Evolutionary conservation across 2,329 filamentous ascomycete species (phyloP).

Genomic region (Aspergillus spinulosporus): DNA sequence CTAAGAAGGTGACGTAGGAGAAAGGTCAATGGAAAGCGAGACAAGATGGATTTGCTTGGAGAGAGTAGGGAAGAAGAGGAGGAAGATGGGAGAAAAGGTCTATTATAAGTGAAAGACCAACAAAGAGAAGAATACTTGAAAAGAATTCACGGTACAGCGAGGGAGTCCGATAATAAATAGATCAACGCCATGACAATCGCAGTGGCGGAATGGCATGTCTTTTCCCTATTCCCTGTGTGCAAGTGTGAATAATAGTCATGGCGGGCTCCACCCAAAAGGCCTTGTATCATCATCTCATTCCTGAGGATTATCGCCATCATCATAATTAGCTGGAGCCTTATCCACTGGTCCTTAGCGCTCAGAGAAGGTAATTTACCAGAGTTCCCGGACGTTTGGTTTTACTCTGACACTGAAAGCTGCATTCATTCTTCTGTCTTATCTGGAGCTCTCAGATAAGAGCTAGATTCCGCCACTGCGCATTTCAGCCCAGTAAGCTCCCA

Average conservation of each 20-base stretch:
- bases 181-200: neutral
- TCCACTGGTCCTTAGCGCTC: constrained; percentile 3
- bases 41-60: neutral
- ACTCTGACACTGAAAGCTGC: neutral
- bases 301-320: constrained; percentile 43
- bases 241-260: constrained; percentile 15
- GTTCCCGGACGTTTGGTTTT: neutral
- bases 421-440: neutral
- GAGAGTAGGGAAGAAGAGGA: constrained; percentile 4
- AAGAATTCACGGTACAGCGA: constrained; percentile 2
- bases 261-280: constrained; percentile 28
- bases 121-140: constrained; percentile 6
- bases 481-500: neutral
- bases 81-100: neutral
- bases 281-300: constrained; percentile 32
- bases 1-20: neutral
- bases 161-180: constrained; percentile 8
- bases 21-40: constrained; percentile 14
- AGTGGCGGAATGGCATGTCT: constrained; percentile 14
- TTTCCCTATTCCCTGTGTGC: constrained; percentile 16
- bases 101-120: neutral
- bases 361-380: constrained; percentile 7
- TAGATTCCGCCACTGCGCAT: neutral
- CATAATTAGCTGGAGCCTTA: constrained; percentile 14
- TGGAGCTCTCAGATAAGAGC: neutral